phyloP scores from a whole-genome alignment of 78 protist species.

The Chrysochromulina parva region DNA sequence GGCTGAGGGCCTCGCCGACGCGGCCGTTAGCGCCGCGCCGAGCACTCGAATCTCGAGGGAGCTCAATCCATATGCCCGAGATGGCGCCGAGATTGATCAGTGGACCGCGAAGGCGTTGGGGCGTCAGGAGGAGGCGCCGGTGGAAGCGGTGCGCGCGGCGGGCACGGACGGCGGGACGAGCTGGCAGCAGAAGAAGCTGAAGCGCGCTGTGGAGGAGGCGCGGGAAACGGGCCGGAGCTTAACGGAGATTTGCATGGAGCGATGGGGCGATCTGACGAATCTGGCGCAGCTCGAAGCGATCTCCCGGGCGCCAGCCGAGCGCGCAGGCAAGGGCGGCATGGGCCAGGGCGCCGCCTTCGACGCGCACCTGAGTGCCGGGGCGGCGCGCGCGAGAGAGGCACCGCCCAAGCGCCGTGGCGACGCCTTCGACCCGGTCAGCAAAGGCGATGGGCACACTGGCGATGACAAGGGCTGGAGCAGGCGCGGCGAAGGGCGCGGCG shows the following conservation, averaged over 20 bases:
- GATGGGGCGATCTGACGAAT: neutral
- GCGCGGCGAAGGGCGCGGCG: neutral
- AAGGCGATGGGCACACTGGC: too few relatives aligned
- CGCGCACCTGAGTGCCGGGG: neutral
- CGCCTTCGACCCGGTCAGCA: neutral
- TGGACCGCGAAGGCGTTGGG: neutral
- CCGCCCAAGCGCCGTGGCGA: neutral
- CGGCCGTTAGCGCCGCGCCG: too few relatives aligned
- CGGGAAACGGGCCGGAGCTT: neutral
- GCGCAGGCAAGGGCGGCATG: neutral
- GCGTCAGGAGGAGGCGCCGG: neutral
- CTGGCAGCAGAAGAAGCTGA: neutral
- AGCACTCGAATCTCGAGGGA: neutral
- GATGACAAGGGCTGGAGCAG: neutral
- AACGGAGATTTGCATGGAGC: neutral
- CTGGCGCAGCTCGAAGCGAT: too few relatives aligned
- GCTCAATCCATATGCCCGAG: neutral
- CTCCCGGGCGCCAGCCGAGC: neutral
- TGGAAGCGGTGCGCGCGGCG: neutral
- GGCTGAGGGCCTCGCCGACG: neutral
- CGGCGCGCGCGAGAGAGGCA: neutral
- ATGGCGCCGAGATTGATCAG: neutral
- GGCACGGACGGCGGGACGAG: neutral
- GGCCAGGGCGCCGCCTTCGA: neutral
- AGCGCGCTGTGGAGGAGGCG: slow-evolving; percentile 4